A percentile compares a stretch with the other conserved stretches of the same genome.
Conservation (phyloP, 768 basidiomycete species). For the Amanita pallidorosea region DNA sequence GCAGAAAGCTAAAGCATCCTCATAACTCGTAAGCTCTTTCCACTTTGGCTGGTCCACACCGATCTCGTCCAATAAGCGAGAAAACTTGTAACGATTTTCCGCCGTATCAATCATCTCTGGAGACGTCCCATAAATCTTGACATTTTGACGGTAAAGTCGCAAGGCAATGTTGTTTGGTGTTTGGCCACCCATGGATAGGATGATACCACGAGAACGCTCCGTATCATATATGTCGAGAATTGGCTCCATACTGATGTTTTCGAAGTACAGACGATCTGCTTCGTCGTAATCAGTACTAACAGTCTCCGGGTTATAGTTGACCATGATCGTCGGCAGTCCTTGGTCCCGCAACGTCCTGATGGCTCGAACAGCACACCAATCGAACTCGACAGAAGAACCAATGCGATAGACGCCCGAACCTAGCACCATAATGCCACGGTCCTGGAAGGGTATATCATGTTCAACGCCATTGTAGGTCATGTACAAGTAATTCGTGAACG, state of each 20-base stretch:
- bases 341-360: slow-evolving; percentile 94
- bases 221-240: slow-evolving; percentile 95
- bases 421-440: slow-evolving; percentile 92
- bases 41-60: slow-evolving; percentile 97
- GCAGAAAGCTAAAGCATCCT: slow-evolving; percentile 85
- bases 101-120: slow-evolving; percentile 99
- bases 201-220: slow-evolving; percentile 83
- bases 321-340: slow-evolving; percentile 93
- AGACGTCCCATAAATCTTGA: slow-evolving; percentile 97
- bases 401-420: slow-evolving; percentile 99
- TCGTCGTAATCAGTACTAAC: slow-evolving; percentile 99
- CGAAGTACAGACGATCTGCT: slow-evolving; percentile 96
- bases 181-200: slow-evolving; percentile 97
- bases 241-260: slow-evolving; percentile 94
- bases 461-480: slow-evolving; percentile 96
- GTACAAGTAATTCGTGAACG: slow-evolving; percentile 97
- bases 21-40: slow-evolving; percentile 92
- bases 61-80: slow-evolving; percentile 92
- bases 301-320: slow-evolving; percentile 99
- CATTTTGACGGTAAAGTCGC: slow-evolving; percentile 91
- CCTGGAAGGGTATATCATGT: slow-evolving; percentile 83
- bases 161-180: slow-evolving; percentile 98
- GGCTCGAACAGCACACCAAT: slow-evolving; percentile 98
- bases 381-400: slow-evolving; percentile 99
- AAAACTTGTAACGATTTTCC: slow-evolving; percentile 99